phyloP scores from a whole-genome alignment of 1,284 basidiomycete species.

The Schizopora paradoxa region DNA sequence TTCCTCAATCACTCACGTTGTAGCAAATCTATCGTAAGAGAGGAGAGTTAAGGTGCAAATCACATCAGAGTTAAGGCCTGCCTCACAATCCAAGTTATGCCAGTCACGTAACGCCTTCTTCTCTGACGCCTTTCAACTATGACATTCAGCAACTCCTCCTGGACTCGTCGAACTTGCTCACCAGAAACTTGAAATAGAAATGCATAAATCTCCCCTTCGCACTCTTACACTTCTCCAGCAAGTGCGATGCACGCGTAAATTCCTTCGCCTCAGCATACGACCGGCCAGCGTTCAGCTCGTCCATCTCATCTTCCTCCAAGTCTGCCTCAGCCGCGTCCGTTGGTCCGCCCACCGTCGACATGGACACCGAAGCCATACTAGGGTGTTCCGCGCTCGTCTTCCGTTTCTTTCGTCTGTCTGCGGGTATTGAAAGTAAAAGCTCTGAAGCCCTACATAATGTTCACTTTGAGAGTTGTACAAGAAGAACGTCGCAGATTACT shows the following conservation, averaged over 20 bases:
- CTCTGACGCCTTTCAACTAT: conserved; percentile 49
- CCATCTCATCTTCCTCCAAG: conserved; percentile 58
- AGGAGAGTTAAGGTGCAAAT: conserved; percentile 6
- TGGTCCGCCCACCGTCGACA: conserved; percentile 19
- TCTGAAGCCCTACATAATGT: conserved; percentile 58
- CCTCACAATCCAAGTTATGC: conserved; percentile 69
- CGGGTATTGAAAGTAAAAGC: conserved; percentile 57
- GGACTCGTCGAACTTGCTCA: conserved; percentile 38
- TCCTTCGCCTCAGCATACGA: conserved; percentile 78
- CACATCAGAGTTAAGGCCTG: conserved; percentile 28
- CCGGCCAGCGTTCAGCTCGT: conserved; percentile 67
- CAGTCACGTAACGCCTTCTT: conserved; percentile 63
- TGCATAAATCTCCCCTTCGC: conserved; percentile 74
- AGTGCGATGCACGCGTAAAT: conserved; percentile 67
- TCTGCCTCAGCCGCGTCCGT: conserved; percentile 36
- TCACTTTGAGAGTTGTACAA: conserved; percentile 5
- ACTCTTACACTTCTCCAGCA: conserved; percentile 59
- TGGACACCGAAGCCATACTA: conserved; percentile 24
- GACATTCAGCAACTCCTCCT: conserved; percentile 7
- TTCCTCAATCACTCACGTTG: conserved; percentile 6
- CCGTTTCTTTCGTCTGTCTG: conserved; percentile 35
- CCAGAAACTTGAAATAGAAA: conserved; percentile 81
- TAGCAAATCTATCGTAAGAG: not conserved
- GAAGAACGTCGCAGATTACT: conserved; percentile 21
- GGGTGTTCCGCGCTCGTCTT: conserved; percentile 19